These are phyloP conservation scores for Beauveria asiatica DNA, from an alignment of 2,329 filamentous ascomycete genomes.

Conservation along the genomic window DNA sequence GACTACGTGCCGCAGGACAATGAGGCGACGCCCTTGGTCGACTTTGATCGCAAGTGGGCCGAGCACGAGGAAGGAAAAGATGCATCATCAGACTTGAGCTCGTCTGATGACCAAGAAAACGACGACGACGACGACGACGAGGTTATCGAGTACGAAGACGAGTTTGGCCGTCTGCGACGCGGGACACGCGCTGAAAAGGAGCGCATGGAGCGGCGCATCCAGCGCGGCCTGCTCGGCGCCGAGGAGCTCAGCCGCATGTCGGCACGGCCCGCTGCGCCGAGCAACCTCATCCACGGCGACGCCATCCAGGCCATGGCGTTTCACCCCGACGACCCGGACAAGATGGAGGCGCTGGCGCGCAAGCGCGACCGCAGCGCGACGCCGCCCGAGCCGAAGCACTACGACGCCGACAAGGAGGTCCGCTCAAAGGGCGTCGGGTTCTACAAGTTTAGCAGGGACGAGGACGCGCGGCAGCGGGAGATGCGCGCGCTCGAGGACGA, in stretches of 20 bases:
- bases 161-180: constrained; percentile 75
- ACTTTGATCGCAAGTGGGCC: constrained; percentile 96
- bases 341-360: constrained; percentile 71
- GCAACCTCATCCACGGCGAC: constrained; percentile 74
- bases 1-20: constrained; percentile 64
- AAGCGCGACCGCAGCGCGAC: constrained; percentile 74
- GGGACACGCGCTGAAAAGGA: constrained; percentile 63
- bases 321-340: constrained; percentile 58
- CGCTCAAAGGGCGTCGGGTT: constrained; percentile 85
- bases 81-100: constrained; percentile 35
- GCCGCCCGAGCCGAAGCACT: constrained; percentile 73
- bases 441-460: constrained; percentile 78
- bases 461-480: constrained; percentile 55
- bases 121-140: constrained; percentile 42
- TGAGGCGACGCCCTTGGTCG: constrained; percentile 62
- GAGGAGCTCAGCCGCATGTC: constrained; percentile 61
- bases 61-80: constrained; percentile 52
- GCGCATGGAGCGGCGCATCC: constrained; percentile 47
- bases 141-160: constrained; percentile 80
- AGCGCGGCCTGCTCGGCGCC: constrained; percentile 43
- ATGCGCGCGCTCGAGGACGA: constrained; percentile 67
- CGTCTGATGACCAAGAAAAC: constrained; percentile 29
- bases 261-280: constrained; percentile 57
- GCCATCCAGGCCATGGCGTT: constrained; percentile 79
- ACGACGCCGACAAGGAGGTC: constrained; percentile 77